Base-by-base conservation (phyloP, 2,329 filamentous ascomycete species). In the Tolypocladium album region DNA sequence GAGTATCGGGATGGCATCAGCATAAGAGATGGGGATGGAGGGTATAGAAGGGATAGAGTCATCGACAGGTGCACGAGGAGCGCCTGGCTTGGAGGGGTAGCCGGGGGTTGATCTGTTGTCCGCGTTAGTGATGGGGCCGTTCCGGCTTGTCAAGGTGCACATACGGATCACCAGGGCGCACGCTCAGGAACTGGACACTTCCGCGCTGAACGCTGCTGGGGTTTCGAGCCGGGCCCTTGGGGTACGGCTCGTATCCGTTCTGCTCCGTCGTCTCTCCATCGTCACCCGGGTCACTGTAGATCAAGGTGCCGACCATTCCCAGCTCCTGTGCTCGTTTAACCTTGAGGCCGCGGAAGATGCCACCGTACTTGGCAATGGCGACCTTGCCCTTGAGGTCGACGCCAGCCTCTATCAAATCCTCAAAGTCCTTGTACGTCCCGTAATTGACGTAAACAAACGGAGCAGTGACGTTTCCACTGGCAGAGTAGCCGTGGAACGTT, bases 401-500 rank as follows among this genome's bases (percentile, higher is more conserved):
- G 64, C 91, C 90, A 43, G 89, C 88, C 45, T 84, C 81, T 52
- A 88, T 69, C 17, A 97, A 80, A 64, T 96, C 91, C 66, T 94
- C 88, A 65, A 87, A 97, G 70, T 97, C 93, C 64, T 82, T 76
- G 69, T 87, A 95, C 0, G 89, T 94, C 58, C 92, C 93, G 68
- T 94, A 96, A 74, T 97, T 97, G 71, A 90, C 91, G 69, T 88
- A 97, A 39, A 96, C 89, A 65, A 90, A 94, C 17, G 85, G 83
- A 3, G 85, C 91, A 0, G 93, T 97, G 56, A 95, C 93, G 71
- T 97, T 96, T 36, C 93, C 93, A 62, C 81, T 92, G 5, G 92
- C 92, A 4, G 91, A 96, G 73, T 97, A 97, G 58, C 93, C 94
- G 70, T 97, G 93, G 77, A 97, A 97, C 0, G 88, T 93, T 1